Evolutionary conservation across 1,284 basidiomycete genomes (phyloP).

Genomic region (Pseudozyma thailandica): DNA sequence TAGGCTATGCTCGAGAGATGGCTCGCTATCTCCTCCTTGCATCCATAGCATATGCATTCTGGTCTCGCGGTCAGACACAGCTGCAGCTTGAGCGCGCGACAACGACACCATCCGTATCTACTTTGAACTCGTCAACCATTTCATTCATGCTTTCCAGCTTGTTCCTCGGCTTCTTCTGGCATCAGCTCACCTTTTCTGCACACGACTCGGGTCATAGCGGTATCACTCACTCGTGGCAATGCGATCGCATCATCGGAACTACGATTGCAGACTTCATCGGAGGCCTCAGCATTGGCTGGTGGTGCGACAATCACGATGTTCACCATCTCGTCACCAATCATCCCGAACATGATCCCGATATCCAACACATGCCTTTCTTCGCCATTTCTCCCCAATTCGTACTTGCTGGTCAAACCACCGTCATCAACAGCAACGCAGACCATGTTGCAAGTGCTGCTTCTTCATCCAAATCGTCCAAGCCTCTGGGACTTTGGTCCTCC

Average conservation of each 20-base stretch:
- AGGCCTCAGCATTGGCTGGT: slow-evolving; percentile 95
- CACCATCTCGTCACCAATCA: slow-evolving; percentile 98
- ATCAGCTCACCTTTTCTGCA: slow-evolving; percentile 89
- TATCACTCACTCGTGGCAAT: slow-evolving; percentile 85
- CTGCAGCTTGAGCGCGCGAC: slow-evolving; percentile 4
- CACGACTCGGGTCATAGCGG: slow-evolving; percentile 96
- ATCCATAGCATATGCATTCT: slow-evolving; percentile 75
- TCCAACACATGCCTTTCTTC: slow-evolving; percentile 95
- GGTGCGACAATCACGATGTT: slow-evolving; percentile 97
- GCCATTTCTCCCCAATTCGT: slow-evolving; percentile 86
- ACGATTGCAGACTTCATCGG: slow-evolving; percentile 87
- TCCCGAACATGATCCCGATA: slow-evolving; percentile 89
- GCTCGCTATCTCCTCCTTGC: slow-evolving; percentile 79
- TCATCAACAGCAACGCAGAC: slow-evolving; percentile 20
- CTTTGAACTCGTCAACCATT: slow-evolving; percentile 26
- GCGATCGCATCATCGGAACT: slow-evolving; percentile 83
- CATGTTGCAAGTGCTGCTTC: neutral
- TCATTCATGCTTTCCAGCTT: slow-evolving; percentile 77
- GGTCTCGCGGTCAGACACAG: slow-evolving; percentile 40
- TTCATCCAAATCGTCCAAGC: slow-evolving; percentile 1
- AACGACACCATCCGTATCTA: neutral
- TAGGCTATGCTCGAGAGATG: slow-evolving; percentile 91
- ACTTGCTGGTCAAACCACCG: slow-evolving; percentile 35
- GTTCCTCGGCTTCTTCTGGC: slow-evolving; percentile 89
- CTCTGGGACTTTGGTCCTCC: slow-evolving; percentile 79